Percentiles rank a stretch among this genome's conserved stretches.
phyloP scores from a whole-genome alignment of 345 rosid genomes.

The Hibiscus tridactylites region DNA sequence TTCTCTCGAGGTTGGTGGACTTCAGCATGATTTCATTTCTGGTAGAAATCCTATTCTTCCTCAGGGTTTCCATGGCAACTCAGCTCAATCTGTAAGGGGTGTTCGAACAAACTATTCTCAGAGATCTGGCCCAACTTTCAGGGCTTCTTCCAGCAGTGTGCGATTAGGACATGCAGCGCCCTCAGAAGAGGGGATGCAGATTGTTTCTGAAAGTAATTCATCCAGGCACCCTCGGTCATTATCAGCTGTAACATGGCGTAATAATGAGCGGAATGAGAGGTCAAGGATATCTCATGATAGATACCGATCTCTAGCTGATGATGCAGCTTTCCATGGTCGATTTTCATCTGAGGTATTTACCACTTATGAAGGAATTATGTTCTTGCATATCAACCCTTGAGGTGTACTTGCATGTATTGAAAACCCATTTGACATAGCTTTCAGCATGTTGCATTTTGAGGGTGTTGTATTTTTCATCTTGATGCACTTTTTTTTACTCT shows the following conservation, averaged over 20 bases:
- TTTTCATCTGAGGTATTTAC: conserved; percentile 54
- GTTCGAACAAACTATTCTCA: conserved; percentile 43
- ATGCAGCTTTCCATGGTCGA: conserved; percentile 40
- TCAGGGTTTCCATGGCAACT: conserved; percentile 37
- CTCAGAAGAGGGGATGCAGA: conserved; percentile 46
- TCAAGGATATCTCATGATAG: conserved; percentile 61
- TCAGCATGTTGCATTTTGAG: neutral
- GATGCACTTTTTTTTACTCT: neutral
- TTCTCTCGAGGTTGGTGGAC: conserved; percentile 34
- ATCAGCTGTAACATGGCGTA: conserved; percentile 48
- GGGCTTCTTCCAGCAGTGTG: conserved; percentile 52
- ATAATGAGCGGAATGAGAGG: conserved; percentile 53
- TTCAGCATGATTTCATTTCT: conserved; percentile 39
- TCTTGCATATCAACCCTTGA: neutral
- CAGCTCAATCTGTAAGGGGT: conserved; percentile 43
- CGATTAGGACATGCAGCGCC: conserved; percentile 42
- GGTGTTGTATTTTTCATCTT: neutral
- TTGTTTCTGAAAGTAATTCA: conserved; percentile 44
- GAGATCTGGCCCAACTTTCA: conserved; percentile 50
- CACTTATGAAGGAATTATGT: neutral
- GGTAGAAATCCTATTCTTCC: conserved; percentile 43
- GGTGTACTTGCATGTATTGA: neutral
- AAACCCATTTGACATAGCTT: neutral
- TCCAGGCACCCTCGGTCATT: conserved; percentile 56
- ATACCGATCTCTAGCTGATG: conserved; percentile 44